A percentile compares a stretch with the other conserved stretches of the same genome.
Conservation (phyloP, 345 rosid species). For the Brassica carinata region DNA sequence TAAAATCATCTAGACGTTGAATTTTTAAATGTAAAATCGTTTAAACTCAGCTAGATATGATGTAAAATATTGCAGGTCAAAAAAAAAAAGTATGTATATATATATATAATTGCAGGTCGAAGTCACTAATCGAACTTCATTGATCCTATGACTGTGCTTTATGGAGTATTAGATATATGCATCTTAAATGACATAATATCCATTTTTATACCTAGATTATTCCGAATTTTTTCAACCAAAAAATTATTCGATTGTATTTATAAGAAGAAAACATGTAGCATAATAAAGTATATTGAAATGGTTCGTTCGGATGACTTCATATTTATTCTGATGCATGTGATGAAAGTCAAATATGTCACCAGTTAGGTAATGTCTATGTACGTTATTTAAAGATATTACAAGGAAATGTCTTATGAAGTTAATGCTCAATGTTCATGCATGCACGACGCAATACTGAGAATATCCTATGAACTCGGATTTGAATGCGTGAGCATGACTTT, state of each 20-base stretch:
- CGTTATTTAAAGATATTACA: not conserved
- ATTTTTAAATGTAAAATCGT: not conserved
- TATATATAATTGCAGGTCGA: not conserved
- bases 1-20: not conserved
- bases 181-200: not conserved
- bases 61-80: not conserved
- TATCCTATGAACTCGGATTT: conserved; percentile 19
- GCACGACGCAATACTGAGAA: conserved; percentile 24
- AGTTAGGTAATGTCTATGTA: not conserved
- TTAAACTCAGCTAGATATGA: not conserved
- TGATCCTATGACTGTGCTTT: not conserved
- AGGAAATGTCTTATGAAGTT: conserved; percentile 1
- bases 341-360: conserved; percentile 13
- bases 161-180: not conserved
- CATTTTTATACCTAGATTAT: conserved; percentile 5
- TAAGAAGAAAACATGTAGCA: not conserved
- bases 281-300: not conserved
- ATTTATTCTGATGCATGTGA: conserved; percentile 36
- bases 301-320: not conserved
- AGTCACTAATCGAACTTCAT: not conserved
- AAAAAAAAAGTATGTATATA: too few species aligned
- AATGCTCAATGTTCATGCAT: conserved; percentile 19
- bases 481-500: conserved; percentile 19
- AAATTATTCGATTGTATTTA: not conserved
- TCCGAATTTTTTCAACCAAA: not conserved